Evolutionary conservation across 2,329 filamentous ascomycete species (phyloP).

Genomic region (Aspergillus carbonarius): DNA sequence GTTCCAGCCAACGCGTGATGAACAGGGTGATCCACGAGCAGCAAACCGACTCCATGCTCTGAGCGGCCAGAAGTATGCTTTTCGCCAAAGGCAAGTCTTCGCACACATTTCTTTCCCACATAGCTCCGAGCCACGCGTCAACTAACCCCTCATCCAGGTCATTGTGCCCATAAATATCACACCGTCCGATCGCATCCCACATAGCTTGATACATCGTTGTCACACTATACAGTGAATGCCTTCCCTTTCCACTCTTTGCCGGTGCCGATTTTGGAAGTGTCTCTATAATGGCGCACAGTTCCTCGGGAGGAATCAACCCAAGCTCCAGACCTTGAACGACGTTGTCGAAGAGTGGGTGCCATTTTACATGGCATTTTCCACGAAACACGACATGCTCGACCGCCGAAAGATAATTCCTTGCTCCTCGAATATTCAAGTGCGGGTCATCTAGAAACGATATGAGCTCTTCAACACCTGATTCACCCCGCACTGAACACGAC

Average conservation of each 20-base stretch:
- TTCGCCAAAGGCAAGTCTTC: slow-evolving; percentile 26
- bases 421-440: slow-evolving; percentile 34
- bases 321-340: slow-evolving; percentile 34
- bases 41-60: slow-evolving; percentile 11
- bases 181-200: slow-evolving; percentile 40
- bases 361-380: slow-evolving; percentile 17
- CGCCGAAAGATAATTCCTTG: slow-evolving; percentile 35
- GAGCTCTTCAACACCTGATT: slow-evolving; percentile 23
- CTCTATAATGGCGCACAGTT: slow-evolving; percentile 35
- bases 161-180: slow-evolving; percentile 33
- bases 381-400: slow-evolving; percentile 27
- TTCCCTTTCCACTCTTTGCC: slow-evolving; percentile 1
- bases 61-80: slow-evolving; percentile 33
- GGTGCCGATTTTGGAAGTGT: slow-evolving; percentile 23
- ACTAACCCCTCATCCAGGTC: slow-evolving; percentile 33
- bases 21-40: slow-evolving; percentile 27
- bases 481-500: slow-evolving; percentile 8
- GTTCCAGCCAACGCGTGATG: slow-evolving; percentile 28
- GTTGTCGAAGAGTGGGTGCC: slow-evolving; percentile 25
- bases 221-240: not conserved
- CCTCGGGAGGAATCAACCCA: slow-evolving; percentile 34
- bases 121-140: slow-evolving; percentile 32
- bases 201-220: slow-evolving; percentile 29
- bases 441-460: slow-evolving; percentile 38
- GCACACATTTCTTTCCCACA: slow-evolving; percentile 18